These are phyloP conservation scores for Termitomyces sp. DNA, from an alignment of 768 basidiomycete species.

Conservation along the genomic window DNA sequence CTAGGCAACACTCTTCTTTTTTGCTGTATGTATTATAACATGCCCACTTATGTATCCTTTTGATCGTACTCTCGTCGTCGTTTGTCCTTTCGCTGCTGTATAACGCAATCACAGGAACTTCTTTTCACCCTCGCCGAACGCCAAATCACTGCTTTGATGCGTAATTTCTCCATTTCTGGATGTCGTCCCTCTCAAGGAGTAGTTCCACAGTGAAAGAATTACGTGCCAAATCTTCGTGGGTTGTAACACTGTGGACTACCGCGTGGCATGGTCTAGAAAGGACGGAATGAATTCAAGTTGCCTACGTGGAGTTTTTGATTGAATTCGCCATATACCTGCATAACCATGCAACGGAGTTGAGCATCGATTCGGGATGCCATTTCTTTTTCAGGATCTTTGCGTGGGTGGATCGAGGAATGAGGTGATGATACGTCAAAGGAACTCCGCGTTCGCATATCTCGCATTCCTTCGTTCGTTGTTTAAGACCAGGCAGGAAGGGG, in stretches of 20 bases:
- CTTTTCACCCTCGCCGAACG: conserved; percentile 17
- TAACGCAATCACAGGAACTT: not conserved
- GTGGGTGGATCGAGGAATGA: conserved; percentile 53
- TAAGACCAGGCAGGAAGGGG: conserved; percentile 50
- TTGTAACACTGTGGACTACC: conserved; percentile 46
- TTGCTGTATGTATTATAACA: no score
- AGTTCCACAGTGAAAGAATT: conserved; percentile 48
- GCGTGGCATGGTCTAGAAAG: conserved; percentile 46
- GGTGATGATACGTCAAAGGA: conserved; percentile 58
- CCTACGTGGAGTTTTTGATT: not conserved
- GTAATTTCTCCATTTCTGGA: conserved; percentile 53
- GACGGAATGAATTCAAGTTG: not conserved
- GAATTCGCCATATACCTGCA: conserved; percentile 35
- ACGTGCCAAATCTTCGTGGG: conserved; percentile 48
- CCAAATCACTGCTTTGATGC: conserved; percentile 44
- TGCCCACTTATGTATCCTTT: no score
- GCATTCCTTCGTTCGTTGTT: conserved; percentile 50
- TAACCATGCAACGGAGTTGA: conserved; percentile 60
- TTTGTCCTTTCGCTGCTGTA: no score
- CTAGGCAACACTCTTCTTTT: no score
- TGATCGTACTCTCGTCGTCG: no score
- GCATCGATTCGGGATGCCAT: conserved; percentile 50
- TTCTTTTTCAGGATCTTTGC: conserved; percentile 53
- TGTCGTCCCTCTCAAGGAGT: conserved; percentile 49
- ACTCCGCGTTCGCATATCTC: conserved; percentile 58